phyloP scores from a whole-genome alignment of 2,329 filamentous ascomycete species.

The Alternaria angustiovoidea region DNA sequence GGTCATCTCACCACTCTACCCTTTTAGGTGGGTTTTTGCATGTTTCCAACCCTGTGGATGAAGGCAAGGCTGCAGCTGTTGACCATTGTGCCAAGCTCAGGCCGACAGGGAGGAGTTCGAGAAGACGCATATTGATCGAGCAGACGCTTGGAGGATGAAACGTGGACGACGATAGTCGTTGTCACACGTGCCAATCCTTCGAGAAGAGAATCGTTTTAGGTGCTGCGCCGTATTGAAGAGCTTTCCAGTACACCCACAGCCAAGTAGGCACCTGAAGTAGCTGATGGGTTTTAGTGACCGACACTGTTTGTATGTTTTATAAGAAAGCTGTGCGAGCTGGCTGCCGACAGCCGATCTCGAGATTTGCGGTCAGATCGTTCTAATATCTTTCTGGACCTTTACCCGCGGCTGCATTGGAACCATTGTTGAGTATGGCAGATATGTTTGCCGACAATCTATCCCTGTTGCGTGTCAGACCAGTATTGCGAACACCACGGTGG shows the following conservation, averaged over 20 bases:
- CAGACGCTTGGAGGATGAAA: not conserved
- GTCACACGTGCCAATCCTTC: not conserved
- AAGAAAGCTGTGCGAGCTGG: not conserved
- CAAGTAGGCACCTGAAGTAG: not conserved
- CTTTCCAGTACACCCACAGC: not conserved
- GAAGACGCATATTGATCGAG: slow-evolving; percentile 4
- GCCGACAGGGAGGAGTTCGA: slow-evolving; percentile 1
- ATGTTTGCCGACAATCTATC: not conserved
- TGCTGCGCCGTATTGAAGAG: not conserved
- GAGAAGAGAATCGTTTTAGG: not conserved
- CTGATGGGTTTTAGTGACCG: not conserved
- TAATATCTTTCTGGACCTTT: not conserved
- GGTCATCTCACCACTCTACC: slow-evolving; percentile 23
- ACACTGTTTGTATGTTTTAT: not conserved
- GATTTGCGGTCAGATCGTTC: not conserved
- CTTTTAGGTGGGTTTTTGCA: slow-evolving; percentile 23
- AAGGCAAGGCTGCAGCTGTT: slow-evolving; percentile 16
- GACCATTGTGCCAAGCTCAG: slow-evolving; percentile 17
- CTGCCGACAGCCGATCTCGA: not conserved
- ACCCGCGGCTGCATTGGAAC: not conserved
- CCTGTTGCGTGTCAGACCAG: not conserved
- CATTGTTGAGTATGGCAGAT: slow-evolving; percentile 1
- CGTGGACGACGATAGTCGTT: not conserved
- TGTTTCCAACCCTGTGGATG: not conserved
- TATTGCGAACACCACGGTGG: not conserved